phyloP scores from a whole-genome alignment of 2,329 filamentous ascomycete genomes.

The Trichoderma citrinoviride region DNA sequence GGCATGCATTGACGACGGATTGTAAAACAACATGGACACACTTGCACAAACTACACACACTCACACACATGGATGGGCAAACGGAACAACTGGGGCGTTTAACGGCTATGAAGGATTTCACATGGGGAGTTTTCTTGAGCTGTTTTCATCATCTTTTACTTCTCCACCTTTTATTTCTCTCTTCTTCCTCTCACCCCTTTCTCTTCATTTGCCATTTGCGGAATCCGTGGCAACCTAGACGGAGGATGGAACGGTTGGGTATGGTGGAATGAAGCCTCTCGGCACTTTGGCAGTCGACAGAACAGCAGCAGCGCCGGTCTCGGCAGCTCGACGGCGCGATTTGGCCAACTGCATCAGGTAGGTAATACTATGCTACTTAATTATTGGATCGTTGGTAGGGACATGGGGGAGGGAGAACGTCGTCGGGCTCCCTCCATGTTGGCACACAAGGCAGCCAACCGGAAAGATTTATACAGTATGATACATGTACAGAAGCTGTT shows the following conservation, averaged over 20 bases:
- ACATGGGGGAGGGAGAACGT: not conserved
- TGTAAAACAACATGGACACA: not conserved
- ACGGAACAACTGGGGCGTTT: slow-evolving; percentile 31
- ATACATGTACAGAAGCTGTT: not conserved
- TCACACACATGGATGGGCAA: slow-evolving; percentile 26
- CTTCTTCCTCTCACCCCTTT: not conserved
- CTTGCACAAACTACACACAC: not conserved
- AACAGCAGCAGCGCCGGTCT: not conserved
- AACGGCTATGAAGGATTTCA: slow-evolving; percentile 38
- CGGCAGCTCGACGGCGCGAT: not conserved
- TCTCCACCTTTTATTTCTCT: not conserved
- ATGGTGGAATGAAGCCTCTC: not conserved
- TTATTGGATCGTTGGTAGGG: not conserved
- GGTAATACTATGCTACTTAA: not conserved
- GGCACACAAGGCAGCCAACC: not conserved
- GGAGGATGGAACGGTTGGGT: not conserved
- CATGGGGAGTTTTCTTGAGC: slow-evolving; percentile 35
- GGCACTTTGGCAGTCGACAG: not conserved
- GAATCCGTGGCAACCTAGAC: not conserved
- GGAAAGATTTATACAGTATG: not conserved
- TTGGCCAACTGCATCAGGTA: not conserved
- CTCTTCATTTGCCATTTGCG: not conserved
- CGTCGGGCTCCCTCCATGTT: not conserved
- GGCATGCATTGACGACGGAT: slow-evolving; percentile 2
- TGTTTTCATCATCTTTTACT: slow-evolving; percentile 24